Conservation (phyloP, 116 monocot species). For the Phalaenopsis hybrid region DNA sequence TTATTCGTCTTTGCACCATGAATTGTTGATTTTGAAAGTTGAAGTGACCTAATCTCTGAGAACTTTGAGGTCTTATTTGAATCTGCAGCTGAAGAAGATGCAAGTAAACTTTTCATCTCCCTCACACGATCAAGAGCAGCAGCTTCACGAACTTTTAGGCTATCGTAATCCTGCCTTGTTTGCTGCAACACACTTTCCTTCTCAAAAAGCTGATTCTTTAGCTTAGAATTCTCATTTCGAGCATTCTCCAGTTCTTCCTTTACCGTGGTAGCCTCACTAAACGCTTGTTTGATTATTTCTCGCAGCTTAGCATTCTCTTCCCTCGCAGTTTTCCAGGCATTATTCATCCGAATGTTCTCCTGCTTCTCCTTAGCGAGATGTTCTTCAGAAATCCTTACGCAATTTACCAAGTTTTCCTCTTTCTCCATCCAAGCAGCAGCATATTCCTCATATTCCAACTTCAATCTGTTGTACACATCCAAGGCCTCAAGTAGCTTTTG, state of each 20-base stretch:
- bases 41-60: slow-evolving; percentile 6
- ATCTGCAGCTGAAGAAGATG: background rate
- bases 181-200: slow-evolving; percentile 41
- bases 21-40: background rate
- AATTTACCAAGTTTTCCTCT: slow-evolving; percentile 49
- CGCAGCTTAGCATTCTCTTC: slow-evolving; percentile 55
- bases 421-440: slow-evolving; percentile 49
- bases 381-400: slow-evolving; percentile 59
- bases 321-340: slow-evolving; percentile 29
- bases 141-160: slow-evolving; percentile 62
- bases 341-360: slow-evolving; percentile 43
- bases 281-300: slow-evolving; percentile 73
- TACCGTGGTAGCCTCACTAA: slow-evolving; percentile 54
- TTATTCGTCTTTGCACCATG: background rate
- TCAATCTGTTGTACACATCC: slow-evolving; percentile 35
- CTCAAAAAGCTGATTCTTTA: slow-evolving; percentile 45
- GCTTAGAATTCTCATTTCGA: slow-evolving; percentile 54
- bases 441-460: slow-evolving; percentile 52
- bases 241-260: slow-evolving; percentile 72
- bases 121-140: slow-evolving; percentile 43
- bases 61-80: background rate
- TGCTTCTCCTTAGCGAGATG: slow-evolving; percentile 31
- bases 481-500: slow-evolving; percentile 22
- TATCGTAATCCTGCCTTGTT: slow-evolving; percentile 44
- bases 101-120: slow-evolving; percentile 49